Evolutionary conservation across 1,284 basidiomycete species (phyloP).

Genomic region (Ceratobasidium sp.): DNA sequence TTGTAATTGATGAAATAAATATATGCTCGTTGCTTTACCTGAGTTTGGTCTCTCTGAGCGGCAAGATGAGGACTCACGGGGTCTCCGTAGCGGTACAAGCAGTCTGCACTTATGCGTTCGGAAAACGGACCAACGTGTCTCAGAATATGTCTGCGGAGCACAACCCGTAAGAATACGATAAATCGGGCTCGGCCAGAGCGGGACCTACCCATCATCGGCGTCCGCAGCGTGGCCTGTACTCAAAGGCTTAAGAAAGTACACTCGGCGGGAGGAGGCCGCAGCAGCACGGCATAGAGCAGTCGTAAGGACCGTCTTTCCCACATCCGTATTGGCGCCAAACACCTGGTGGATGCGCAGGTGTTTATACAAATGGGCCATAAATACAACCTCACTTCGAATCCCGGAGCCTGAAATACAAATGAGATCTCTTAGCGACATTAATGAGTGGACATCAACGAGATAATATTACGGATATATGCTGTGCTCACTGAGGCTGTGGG

Average conservation of each 20-base stretch:
- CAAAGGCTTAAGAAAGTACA: slow-evolving; percentile 88
- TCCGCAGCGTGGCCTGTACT: slow-evolving; percentile 82
- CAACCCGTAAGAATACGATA: neutral
- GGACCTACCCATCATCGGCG: slow-evolving; percentile 78
- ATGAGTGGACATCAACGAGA: neutral
- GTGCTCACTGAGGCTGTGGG: slow-evolving; percentile 4
- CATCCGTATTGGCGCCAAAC: slow-evolving; percentile 90
- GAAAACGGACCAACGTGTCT: slow-evolving; percentile 57
- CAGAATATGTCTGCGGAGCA: slow-evolving; percentile 59
- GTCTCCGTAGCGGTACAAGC: slow-evolving; percentile 83
- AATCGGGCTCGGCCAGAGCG: slow-evolving; percentile 47
- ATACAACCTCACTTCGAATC: neutral
- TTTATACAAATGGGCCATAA: slow-evolving; percentile 64
- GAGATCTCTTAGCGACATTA: neutral
- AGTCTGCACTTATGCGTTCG: slow-evolving; percentile 62
- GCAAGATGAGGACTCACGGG: slow-evolving; percentile 95
- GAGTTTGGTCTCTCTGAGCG: slow-evolving; percentile 62
- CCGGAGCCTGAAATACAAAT: neutral
- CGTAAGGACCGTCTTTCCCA: slow-evolving; percentile 89
- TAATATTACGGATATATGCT: slow-evolving; percentile 26
- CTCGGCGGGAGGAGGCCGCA: slow-evolving; percentile 57
- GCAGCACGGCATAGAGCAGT: slow-evolving; percentile 81
- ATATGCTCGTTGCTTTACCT: slow-evolving; percentile 63
- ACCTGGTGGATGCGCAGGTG: slow-evolving; percentile 85
- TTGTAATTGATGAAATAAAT: slow-evolving; percentile 68